Evolutionary conservation across 805 yeast species (phyloP).

Genomic region (Crinitomyces ghanaensis): DNA sequence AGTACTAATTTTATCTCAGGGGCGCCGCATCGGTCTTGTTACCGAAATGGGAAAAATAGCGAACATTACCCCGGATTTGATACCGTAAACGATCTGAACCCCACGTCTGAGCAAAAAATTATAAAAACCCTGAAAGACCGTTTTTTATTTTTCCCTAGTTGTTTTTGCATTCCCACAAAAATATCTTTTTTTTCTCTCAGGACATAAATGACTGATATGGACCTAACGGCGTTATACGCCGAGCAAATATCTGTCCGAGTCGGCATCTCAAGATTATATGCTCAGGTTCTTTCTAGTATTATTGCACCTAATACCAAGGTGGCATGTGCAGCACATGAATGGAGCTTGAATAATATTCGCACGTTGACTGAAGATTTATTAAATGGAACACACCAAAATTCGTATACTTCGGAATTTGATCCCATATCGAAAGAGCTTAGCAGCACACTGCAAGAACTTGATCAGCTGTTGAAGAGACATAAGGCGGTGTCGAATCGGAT

Average conservation of each 20-base stretch:
- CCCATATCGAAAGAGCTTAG: conserved; percentile 15
- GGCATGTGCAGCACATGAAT: conserved; percentile 25
- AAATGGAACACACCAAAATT: conserved; percentile 15
- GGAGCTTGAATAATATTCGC: conserved; percentile 24
- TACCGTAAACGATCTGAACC: neutral
- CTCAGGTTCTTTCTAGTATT: conserved; percentile 20
- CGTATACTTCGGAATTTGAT: conserved; percentile 19
- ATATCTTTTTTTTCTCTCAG: neutral
- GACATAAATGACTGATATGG: neutral
- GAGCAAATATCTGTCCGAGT: conserved; percentile 25
- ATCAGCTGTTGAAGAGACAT: conserved; percentile 20
- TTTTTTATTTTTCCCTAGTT: neutral
- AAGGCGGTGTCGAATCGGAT: conserved; percentile 18
- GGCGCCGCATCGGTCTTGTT: neutral
- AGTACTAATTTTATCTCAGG: neutral
- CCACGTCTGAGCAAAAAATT: neutral
- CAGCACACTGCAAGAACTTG: conserved; percentile 17
- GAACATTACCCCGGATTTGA: neutral
- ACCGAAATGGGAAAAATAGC: neutral
- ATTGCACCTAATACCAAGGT: conserved; percentile 18
- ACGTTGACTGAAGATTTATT: conserved; percentile 22
- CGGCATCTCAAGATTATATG: conserved; percentile 20
- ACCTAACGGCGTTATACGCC: conserved; percentile 9
- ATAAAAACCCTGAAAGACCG: neutral
- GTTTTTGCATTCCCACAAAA: neutral